These are phyloP conservation scores for Ascochyta lentis DNA, from an alignment of 2,329 filamentous ascomycete genomes.

Conservation along the genomic window DNA sequence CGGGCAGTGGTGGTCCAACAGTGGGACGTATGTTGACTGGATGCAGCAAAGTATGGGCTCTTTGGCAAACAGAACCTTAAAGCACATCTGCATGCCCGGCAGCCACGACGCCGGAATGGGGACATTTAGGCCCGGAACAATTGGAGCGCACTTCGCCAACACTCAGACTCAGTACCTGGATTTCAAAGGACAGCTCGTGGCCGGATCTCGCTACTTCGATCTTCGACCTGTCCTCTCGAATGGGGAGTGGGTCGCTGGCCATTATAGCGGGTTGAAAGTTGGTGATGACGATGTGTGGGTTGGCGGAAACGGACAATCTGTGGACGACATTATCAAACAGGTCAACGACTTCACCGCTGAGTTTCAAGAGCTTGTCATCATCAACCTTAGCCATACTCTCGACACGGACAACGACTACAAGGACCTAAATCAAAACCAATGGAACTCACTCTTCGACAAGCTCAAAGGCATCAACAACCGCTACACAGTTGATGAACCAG, in stretches of 20 bases:
- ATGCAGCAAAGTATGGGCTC: conserved; percentile 51
- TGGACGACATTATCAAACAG: conserved; percentile 53
- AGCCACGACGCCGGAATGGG: conserved; percentile 60
- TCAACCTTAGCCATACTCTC: conserved; percentile 56
- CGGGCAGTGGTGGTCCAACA: conserved; percentile 47
- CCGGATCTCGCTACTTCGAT: conserved; percentile 58
- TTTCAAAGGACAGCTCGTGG: conserved; percentile 55
- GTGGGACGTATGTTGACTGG: conserved; percentile 47
- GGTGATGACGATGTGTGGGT: conserved; percentile 47
- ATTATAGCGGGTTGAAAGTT: conserved; percentile 48
- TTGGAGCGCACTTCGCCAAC: conserved; percentile 50
- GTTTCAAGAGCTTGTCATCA: conserved; percentile 56
- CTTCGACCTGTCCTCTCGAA: conserved; percentile 52
- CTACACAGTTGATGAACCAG: conserved; percentile 32
- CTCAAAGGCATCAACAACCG: conserved; percentile 54
- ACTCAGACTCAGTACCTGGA: conserved; percentile 56
- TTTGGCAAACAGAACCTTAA: conserved; percentile 51
- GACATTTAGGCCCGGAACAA: conserved; percentile 48
- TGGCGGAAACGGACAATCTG: conserved; percentile 55
- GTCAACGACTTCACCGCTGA: conserved; percentile 56
- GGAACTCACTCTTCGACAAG: conserved; percentile 53
- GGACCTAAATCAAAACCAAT: conserved; percentile 49
- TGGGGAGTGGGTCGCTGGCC: conserved; percentile 53
- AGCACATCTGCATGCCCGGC: conserved; percentile 57
- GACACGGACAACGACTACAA: conserved; percentile 51